Evolutionary conservation across 805 yeast species (phyloP), one percentile per base, ranked within the genome.

Genomic region (Teunomyces aglyptinius): DNA sequence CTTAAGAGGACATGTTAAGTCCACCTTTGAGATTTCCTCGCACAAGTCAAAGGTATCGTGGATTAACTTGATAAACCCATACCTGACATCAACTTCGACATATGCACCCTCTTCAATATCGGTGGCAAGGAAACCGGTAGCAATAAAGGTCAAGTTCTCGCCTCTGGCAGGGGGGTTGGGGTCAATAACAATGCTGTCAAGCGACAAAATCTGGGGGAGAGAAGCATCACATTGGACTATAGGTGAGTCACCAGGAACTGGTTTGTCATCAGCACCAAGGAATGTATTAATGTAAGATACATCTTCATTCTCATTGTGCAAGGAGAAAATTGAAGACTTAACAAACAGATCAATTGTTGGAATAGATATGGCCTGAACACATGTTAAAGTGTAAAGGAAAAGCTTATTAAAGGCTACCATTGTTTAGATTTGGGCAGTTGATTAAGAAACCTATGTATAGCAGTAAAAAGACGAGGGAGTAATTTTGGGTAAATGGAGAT

Each of bases 81-180:
- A 86, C 54, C 87, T 79, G 16, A 94, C 98, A 55, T 89, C 95
- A 24, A 94, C 92, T 55, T 91, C 97, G 43, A 94, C 95, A 59
- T 91, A 94, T 0, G 98, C 88, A 28, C 99, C 99, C 15, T 89
- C 92, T 24, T 65, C 80, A 31, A 94, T 71, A 6, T 72, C 73
- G 43, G 75, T 62, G 18, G 70, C 49, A 43, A 92, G 68, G 31
- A 63, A 62, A 3, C 97, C 99, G 4, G 72, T 64, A 2, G 97
- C 99, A 16, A 76, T 61, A 47, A 94, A 81, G 6, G 96, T 86
- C 60, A 94, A 73, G 62, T 89, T 87, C 35, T 75, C 70, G n/a
- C 97, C 98, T 58, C 90, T 83, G 36, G 60, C 73, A 2, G 99
- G 99, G 3, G 97, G 98, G 58, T 88, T 89, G 41, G 99, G 99